Evolutionary conservation across 306 rosid species (phyloP).

Genomic region (Prunus mongolica): DNA sequence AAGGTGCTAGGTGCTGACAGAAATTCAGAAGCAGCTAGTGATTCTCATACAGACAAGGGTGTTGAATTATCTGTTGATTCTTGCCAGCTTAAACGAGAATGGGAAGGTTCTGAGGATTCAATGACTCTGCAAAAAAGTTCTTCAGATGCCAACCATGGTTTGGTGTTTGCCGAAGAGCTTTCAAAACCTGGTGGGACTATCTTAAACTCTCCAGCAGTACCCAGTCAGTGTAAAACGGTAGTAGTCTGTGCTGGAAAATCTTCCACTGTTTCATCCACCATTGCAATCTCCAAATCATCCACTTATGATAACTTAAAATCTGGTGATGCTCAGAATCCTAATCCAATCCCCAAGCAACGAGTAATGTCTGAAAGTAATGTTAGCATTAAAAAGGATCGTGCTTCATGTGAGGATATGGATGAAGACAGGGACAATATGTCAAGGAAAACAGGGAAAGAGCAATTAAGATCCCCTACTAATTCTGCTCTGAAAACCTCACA

Average conservation of each 20-base stretch:
- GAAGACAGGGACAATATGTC: slow-evolving; percentile 44
- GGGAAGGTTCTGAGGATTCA: slow-evolving; percentile 49
- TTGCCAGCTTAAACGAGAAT: slow-evolving; percentile 47
- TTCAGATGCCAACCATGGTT: slow-evolving; percentile 48
- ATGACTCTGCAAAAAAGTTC: slow-evolving; percentile 34
- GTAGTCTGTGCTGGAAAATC: slow-evolving; percentile 44
- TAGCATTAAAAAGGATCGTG: slow-evolving; percentile 46
- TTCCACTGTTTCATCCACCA: slow-evolving; percentile 40
- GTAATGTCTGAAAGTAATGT: slow-evolving; percentile 42
- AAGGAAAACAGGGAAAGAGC: slow-evolving; percentile 62
- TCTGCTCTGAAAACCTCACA: slow-evolving; percentile 43
- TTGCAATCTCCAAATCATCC: slow-evolving; percentile 43
- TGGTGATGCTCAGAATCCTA: slow-evolving; percentile 44
- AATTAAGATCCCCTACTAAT: slow-evolving; percentile 45
- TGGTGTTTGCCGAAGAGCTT: slow-evolving; percentile 47
- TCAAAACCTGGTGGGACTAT: slow-evolving; percentile 44
- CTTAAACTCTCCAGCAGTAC: slow-evolving; percentile 23
- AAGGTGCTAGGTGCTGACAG: slow-evolving; percentile 41
- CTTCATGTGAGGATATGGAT: slow-evolving; percentile 46
- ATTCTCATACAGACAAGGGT: slow-evolving; percentile 40
- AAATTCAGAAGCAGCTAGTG: slow-evolving; percentile 39
- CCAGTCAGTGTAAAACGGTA: slow-evolving; percentile 39
- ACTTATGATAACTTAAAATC: slow-evolving; percentile 35
- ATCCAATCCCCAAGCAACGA: slow-evolving; percentile 45
- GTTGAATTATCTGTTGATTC: slow-evolving; percentile 41